Percentiles rank a stretch among this genome's conserved stretches.
Conservation (phyloP, 2,329 filamentous ascomycete species). For the Monilinia fructicola region DNA sequence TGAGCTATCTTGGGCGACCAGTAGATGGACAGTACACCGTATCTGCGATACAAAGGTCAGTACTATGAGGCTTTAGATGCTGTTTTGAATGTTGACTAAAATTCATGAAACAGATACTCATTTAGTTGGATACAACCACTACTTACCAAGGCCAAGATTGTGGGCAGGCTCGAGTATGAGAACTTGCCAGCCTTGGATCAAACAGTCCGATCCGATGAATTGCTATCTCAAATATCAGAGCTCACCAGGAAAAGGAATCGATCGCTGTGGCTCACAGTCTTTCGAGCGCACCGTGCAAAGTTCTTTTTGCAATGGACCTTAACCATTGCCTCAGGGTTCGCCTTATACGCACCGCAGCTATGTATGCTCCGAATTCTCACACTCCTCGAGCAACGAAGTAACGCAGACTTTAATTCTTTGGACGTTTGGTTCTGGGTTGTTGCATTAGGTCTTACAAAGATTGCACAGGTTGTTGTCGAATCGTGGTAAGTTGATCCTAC, state of each 20-base stretch:
- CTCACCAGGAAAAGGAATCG: background rate
- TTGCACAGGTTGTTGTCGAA: background rate
- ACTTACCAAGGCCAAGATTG: background rate
- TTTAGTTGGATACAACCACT: background rate
- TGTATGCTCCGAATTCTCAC: background rate
- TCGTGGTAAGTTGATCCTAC: background rate
- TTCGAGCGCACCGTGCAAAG: background rate
- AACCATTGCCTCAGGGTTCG: background rate
- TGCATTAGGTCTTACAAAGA: background rate
- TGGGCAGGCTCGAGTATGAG: background rate
- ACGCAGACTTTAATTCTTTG: background rate
- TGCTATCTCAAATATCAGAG: background rate
- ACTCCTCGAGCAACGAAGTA: background rate
- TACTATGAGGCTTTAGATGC: background rate
- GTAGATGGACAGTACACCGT: background rate
- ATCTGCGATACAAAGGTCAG: background rate
- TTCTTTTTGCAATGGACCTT: background rate
- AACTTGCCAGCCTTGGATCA: slow-evolving; percentile 2
- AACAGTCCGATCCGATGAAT: background rate
- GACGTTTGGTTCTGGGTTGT: background rate
- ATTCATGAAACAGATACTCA: background rate
- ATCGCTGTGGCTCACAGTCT: background rate
- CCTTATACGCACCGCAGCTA: background rate
- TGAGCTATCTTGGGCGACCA: background rate
- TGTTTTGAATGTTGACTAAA: background rate